Evolutionary conservation across 2,329 filamentous ascomycete genomes (phyloP), one percentile per base, ranked within the genome.

Genomic region (Peltaster fructicola): DNA sequence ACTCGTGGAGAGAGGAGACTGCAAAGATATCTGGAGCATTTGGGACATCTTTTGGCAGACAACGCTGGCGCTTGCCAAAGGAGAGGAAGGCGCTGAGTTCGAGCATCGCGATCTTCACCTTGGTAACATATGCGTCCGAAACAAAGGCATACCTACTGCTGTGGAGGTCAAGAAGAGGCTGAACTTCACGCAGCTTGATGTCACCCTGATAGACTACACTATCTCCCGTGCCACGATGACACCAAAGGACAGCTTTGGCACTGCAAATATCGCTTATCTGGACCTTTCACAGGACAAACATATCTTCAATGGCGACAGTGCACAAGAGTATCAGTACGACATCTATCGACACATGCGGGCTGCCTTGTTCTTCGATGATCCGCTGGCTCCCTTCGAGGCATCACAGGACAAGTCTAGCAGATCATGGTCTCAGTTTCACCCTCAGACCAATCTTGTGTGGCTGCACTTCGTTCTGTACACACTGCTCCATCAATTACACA

Each of bases 31-130:
- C 25, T 58, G 49, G 49, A 43, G 47, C 32, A 54, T 64, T 2
- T 73, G 67, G 52, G 69, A 74, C 40, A 59, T 73, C 1, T 75
- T 75, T 47, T 75, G 69, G 70, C 63, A 66, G 9, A 65, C 71
- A n/a, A 62, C 63, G 6, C 53, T 71, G 37, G 61, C 65, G 2
- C 47, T 74, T 7, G 68, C 63, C 9, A 63, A 68, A 30, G 70
- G 65, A 7, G 70, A 75, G 42, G 58, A 64, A 38, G 59, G 57
- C 26, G 60, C 63, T 5, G 47, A 57, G 25, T 75, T 74, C 37
- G 70, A 75, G 53, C 70, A 75, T 43, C 62, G 70, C 11, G 70
- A 75, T 45, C 47, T 75, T 4, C 70, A 75, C 45, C 52, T 70
- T 17, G 69, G 68, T n/a, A 75, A 75, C 36, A 62, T 75, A 10